Evolutionary conservation across 352 stramenopile species (phyloP), one percentile per base, ranked within the genome.

Genomic region (Globisporangium polare): DNA sequence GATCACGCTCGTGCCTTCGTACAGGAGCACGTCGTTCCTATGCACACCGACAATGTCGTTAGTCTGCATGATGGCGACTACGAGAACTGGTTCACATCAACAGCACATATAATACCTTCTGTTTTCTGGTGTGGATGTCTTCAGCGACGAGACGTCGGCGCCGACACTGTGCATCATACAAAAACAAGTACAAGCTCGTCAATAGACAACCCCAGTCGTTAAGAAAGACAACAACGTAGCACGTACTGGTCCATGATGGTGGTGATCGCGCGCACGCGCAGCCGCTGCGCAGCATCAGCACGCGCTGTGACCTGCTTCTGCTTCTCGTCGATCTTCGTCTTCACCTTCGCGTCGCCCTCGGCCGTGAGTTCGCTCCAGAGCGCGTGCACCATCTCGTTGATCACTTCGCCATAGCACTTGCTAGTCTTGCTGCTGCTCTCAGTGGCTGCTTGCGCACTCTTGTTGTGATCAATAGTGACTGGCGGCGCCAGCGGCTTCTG

Each of bases 311-410:
- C 81, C 66, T 95, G 86, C 35, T 77, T 67, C 51, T 86, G 66
- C 59, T 95, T 95, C 47, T 95, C 86, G n/a, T 82, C 72, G 60
- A 93, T 88, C 68, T 93, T 95, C 7, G 66, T 63, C 29, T 73
- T 72, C 15, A 93, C 68, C 59, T 78, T 86, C 2, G 62, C 33
- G 8, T 88, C 75, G 49, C 79, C 86, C 22, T 86, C 77, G 39
- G 63, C 60, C 47, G 89, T 83, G 39, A 80, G 77, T 12, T 74
- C 62, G 9, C 53, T 60, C 82, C 86, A 92, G 18, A 94, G 70
- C 15, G 67, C 77, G 63, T 94, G 83, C 0, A 89, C 83, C 55
- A 91, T 63, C 35, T 85, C 71, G 9, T 82, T 89, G 56, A 94
- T 72, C 41, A 80, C 59, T 67, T 90, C 78, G n/a, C 85, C 83